These are phyloP conservation scores for Trichosporon faecale DNA, from an alignment of 1,284 basidiomycete species.

Conservation along the genomic window DNA sequence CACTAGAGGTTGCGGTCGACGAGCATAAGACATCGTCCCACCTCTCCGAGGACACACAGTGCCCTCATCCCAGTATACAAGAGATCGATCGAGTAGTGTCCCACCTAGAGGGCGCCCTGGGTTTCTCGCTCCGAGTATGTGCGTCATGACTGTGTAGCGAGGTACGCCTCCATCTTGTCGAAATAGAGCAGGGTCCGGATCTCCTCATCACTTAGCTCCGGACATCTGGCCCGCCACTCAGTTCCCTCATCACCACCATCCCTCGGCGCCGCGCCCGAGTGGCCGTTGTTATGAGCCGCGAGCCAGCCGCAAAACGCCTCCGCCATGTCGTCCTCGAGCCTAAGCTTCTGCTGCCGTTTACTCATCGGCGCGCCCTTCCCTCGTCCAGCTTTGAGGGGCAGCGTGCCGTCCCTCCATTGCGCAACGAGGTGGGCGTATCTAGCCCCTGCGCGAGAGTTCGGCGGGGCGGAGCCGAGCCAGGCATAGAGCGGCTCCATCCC, in stretches of 20 bases:
- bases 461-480: not conserved
- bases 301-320: not conserved
- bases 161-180: not conserved
- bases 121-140: no score
- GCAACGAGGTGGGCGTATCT: not conserved
- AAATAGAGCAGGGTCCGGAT: not conserved
- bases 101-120: no score
- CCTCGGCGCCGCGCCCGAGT: not conserved
- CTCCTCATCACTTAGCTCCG: not conserved
- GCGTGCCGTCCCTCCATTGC: not conserved
- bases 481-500: not conserved
- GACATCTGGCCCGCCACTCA: not conserved
- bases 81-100: no score
- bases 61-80: no score
- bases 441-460: not conserved
- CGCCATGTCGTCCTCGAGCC: not conserved
- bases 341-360: not conserved
- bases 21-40: no score
- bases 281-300: not conserved
- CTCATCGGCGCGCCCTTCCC: not conserved
- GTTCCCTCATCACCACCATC: not conserved
- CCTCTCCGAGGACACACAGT: no score
- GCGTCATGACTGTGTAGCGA: no score
- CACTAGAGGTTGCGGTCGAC: no score
- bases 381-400: not conserved